Conservation (phyloP, 805 yeast genomes). For the Candida boleticola region DNA sequence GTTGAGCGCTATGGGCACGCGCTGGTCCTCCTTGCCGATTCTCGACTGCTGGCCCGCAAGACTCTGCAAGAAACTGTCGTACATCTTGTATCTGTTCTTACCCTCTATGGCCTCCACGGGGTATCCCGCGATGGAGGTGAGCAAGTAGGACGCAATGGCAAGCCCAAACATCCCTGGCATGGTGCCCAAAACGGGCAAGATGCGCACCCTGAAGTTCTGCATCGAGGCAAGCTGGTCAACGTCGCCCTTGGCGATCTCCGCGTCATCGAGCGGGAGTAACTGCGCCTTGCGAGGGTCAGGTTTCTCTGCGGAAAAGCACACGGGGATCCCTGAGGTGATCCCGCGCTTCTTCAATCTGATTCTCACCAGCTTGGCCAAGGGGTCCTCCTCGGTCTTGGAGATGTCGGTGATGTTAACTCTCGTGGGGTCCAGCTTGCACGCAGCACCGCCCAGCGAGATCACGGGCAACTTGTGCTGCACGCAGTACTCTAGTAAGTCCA, state of each 20-base stretch:
- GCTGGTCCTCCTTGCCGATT: constrained; percentile 66
- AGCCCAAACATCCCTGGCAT: constrained; percentile 97
- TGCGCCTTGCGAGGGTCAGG: constrained; percentile 95
- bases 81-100: constrained; percentile 78
- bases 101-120: constrained; percentile 91
- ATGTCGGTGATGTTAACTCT: constrained; percentile 87
- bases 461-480: constrained; percentile 59
- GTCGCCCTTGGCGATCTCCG: constrained; percentile 73
- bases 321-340: constrained; percentile 72
- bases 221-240: constrained; percentile 87
- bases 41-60: constrained; percentile 86
- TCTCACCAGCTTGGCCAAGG: constrained; percentile 83
- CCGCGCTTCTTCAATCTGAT: constrained; percentile 80
- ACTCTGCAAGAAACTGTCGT: constrained; percentile 79
- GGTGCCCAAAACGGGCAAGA: constrained; percentile 93
- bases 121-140: constrained; percentile 81
- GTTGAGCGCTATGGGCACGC: constrained; percentile 66
- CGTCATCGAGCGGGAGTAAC: constrained; percentile 79
- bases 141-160: constrained; percentile 78
- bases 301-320: constrained; percentile 90
- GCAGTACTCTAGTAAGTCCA: constrained; percentile 79
- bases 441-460: constrained; percentile 95
- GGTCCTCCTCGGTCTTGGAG: constrained; percentile 89
- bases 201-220: constrained; percentile 88
- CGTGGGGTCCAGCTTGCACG: constrained; percentile 93